Evolutionary conservation across 345 rosid species (phyloP).

Genomic region (Arabidopsis thaliana): TAIR10.1 NC_003070.9:3952501-3953000

Average conservation of each 20-base stretch:
- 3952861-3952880: conserved; percentile 53
- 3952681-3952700: conserved; percentile 47
- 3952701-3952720: conserved; percentile 46
- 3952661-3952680: conserved; percentile 37
- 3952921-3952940: conserved; percentile 78
- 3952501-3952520: conserved; percentile 53
- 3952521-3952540: conserved; percentile 55
- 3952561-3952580: conserved; percentile 52
- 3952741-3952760: conserved; percentile 23
- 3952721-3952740: conserved; percentile 38
- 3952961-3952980: conserved; percentile 64
- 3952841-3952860: conserved; percentile 69
- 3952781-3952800: conserved; percentile 47
- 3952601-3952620: conserved; percentile 52
- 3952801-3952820: conserved; percentile 52
- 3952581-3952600: conserved; percentile 55
- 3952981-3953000: conserved; percentile 91
- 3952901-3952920: conserved; percentile 57
- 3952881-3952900: conserved; percentile 76
- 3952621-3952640: conserved; percentile 37
- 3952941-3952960: conserved; percentile 66
- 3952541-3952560: conserved; percentile 60
- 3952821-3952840: conserved; percentile 52
- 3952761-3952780: conserved; percentile 23
- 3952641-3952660: conserved; percentile 21